Conservation (phyloP, 768 basidiomycete species). For the Termitomyces bulborhizus region DNA sequence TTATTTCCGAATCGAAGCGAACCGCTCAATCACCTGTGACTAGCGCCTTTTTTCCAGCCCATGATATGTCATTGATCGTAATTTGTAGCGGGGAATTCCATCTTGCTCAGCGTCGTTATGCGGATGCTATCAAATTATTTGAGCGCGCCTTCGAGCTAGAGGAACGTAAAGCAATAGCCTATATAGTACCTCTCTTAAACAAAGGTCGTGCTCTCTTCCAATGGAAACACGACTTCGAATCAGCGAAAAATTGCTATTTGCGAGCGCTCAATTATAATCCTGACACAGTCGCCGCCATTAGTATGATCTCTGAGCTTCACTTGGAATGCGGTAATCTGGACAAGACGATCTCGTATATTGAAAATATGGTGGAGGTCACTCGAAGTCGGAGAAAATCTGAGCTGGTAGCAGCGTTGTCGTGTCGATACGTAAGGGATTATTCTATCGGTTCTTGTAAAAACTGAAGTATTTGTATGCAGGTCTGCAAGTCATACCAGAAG, state of each 20-base stretch:
- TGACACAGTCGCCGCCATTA: conserved; percentile 92
- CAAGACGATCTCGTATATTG: conserved; percentile 80
- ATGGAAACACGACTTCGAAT: conserved; percentile 83
- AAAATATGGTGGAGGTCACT: conserved; percentile 74
- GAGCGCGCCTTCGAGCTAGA: conserved; percentile 88
- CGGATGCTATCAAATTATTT: conserved; percentile 87
- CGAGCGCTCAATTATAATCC: conserved; percentile 84
- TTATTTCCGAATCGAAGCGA: conserved; percentile 84
- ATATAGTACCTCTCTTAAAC: conserved; percentile 93
- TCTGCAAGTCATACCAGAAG: conserved; percentile 73
- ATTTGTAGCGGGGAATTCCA: conserved; percentile 81
- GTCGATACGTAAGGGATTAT: conserved; percentile 58
- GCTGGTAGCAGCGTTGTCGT: conserved; percentile 69
- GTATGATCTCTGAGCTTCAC: conserved; percentile 87
- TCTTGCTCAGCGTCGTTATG: conserved; percentile 82
- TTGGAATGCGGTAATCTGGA: conserved; percentile 87
- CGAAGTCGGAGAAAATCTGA: conserved; percentile 84
- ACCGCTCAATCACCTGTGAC: conserved; percentile 91
- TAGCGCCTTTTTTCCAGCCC: conserved; percentile 9
- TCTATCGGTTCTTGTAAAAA: not conserved
- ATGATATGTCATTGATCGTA: not conserved
- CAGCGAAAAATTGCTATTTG: conserved; percentile 80
- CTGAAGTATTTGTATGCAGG: conserved; percentile 33
- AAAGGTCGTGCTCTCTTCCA: conserved; percentile 96
- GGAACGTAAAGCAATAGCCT: conserved; percentile 60